Percentiles rank a stretch among this genome's conserved stretches.
Evolutionary conservation across 2,329 filamentous ascomycete species (phyloP).

Genomic region (Trichocomaceae sp.): DNA sequence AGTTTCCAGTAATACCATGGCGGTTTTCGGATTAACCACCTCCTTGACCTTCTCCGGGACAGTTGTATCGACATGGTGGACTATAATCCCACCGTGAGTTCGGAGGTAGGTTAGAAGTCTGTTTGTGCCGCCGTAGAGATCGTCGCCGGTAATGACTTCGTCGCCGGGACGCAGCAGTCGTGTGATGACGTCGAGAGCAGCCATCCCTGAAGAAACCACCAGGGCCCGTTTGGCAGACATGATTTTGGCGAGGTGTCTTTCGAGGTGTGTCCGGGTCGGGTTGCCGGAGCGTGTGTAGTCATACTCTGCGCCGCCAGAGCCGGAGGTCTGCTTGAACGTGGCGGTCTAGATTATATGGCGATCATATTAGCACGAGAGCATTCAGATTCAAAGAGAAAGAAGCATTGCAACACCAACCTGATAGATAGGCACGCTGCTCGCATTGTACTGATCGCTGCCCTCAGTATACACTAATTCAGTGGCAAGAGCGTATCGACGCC

Average conservation of each 20-base stretch:
- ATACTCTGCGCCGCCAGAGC: slow-evolving; percentile 77
- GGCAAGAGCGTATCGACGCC: slow-evolving; percentile 83
- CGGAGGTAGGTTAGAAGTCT: slow-evolving; percentile 87
- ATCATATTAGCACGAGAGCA: not conserved
- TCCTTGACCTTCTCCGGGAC: slow-evolving; percentile 61
- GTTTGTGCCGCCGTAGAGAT: slow-evolving; percentile 93
- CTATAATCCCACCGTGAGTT: slow-evolving; percentile 80
- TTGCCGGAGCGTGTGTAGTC: slow-evolving; percentile 98
- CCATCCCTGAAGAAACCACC: slow-evolving; percentile 95
- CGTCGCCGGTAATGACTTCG: slow-evolving; percentile 94
- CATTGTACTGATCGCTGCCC: slow-evolving; percentile 91
- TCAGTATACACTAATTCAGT: slow-evolving; percentile 97
- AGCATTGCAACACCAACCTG: slow-evolving; percentile 51
- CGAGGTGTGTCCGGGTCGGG: slow-evolving; percentile 89
- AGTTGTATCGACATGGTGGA: slow-evolving; percentile 96
- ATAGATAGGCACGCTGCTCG: slow-evolving; percentile 94
- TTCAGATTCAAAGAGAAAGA: not conserved
- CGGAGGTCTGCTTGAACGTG: slow-evolving; percentile 90
- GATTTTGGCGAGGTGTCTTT: slow-evolving; percentile 95
- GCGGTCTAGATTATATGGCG: slow-evolving; percentile 57
- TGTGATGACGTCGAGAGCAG: slow-evolving; percentile 91
- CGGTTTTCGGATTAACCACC: slow-evolving; percentile 70
- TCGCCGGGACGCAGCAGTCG: slow-evolving; percentile 84
- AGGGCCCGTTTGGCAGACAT: slow-evolving; percentile 91
- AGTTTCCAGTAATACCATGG: slow-evolving; percentile 93